Conservation (phyloP, 1,284 basidiomycete genomes). For the Moesziomyces antarcticus region DNA sequence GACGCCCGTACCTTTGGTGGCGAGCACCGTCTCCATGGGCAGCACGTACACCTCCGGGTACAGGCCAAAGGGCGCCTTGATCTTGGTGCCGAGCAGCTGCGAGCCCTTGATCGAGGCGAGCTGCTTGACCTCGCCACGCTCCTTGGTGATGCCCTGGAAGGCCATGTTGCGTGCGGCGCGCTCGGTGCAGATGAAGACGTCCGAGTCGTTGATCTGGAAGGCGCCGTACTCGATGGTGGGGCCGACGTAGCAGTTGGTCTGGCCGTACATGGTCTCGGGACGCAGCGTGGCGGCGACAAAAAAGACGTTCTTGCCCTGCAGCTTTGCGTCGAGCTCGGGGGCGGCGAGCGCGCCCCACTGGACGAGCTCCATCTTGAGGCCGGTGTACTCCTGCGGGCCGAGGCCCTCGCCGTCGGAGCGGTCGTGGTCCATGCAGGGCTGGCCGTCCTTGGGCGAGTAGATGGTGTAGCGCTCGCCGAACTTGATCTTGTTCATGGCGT, state of each 20-base stretch:
- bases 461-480: slow-evolving; percentile 99
- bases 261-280: slow-evolving; percentile 97
- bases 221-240: slow-evolving; percentile 91
- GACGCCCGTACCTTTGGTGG: slow-evolving; percentile 97
- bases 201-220: slow-evolving; percentile 76
- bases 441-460: slow-evolving; percentile 98
- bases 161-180: slow-evolving; percentile 97
- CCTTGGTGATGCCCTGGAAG: slow-evolving; percentile 81
- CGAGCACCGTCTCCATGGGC: slow-evolving; percentile 96
- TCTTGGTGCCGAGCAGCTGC: slow-evolving; percentile 86
- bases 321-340: slow-evolving; percentile 73
- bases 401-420: slow-evolving; percentile 93
- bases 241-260: slow-evolving; percentile 98
- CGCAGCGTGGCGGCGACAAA: slow-evolving; percentile 95
- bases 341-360: slow-evolving; percentile 71
- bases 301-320: slow-evolving; percentile 83
- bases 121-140: slow-evolving; percentile 65
- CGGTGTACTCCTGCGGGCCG: slow-evolving; percentile 96
- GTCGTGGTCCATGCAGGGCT: slow-evolving; percentile 99
- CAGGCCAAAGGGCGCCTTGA: slow-evolving; percentile 86
- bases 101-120: slow-evolving; percentile 72
- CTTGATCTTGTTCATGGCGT: slow-evolving; percentile 72
- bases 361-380: slow-evolving; percentile 91
- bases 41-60: slow-evolving; percentile 91
- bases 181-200: slow-evolving; percentile 86